Evolutionary conservation across 306 rosid genomes (phyloP), one percentile per base, ranked within the genome.

Genomic region (Fragaria nilgerrensis): DNA sequence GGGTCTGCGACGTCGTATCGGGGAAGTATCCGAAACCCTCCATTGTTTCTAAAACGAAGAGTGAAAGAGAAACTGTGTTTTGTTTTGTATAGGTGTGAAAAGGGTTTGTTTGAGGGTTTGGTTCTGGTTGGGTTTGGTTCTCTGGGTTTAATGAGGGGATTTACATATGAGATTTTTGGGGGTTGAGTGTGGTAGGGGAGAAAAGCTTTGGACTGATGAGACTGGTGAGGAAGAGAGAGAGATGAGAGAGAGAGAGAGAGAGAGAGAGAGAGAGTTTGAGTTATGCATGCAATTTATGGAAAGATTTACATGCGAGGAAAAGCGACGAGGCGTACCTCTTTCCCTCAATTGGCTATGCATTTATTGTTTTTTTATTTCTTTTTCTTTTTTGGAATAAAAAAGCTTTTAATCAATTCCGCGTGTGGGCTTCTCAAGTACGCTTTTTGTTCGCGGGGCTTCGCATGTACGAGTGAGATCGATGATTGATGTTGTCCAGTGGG

Each of bases 261-360:
- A 61, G 83, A 12, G 63, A 58, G 37, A 58, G 43, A 9, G 44
- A 17, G 78, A 23, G 23, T 58, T 59, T 44, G 71, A 45, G 74
- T 77, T 75, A 6, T 88, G 95, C 90, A 90, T 88, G 92, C 92
- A 88, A 86, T 81, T 73, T 88, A 81, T 81, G 78, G 92, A 77
- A 88, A 85, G n/a, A n/a, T 74, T 70, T 86, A n/a, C 86, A 64
- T 77, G 86, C 72, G 64, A 74, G 65, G 65, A 52, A 61, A 72
- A 76, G 72, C 49, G 83, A 61, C 59, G 76, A 72, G 69, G 70
- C 77, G 56, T 45, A 22, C 10, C 22, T 41, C 65, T 59, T 19
- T 59, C 75, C 75, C 20, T 1, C 19, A 29, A 5, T 27, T 29
- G 12, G 32, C 45, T 41, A 1, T 9, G 22, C 43, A 27, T 32